Evolutionary conservation across 139 green algal genomes (phyloP).

Genomic region (Diplosphaera chodatii): DNA sequence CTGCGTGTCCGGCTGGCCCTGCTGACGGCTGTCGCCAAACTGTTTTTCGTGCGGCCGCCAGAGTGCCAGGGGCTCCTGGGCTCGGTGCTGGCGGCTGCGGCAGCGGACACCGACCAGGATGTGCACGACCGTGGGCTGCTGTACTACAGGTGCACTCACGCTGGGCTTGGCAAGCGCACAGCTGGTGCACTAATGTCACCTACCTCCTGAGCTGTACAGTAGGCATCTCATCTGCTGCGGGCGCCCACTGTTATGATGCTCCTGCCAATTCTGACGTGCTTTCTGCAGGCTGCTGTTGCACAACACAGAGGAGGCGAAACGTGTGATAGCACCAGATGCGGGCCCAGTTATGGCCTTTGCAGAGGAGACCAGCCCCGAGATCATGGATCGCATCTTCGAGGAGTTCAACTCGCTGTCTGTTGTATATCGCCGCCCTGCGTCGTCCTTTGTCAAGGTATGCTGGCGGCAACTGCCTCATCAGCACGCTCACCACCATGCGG

Average conservation of each 20-base stretch:
- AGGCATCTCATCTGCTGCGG: too few species aligned
- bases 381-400: slow-evolving; percentile 78
- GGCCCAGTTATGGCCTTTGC: slow-evolving; percentile 34
- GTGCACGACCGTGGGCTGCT: slow-evolving; percentile 86
- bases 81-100: slow-evolving; percentile 41
- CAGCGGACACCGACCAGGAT: slow-evolving; percentile 62
- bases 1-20: slow-evolving; percentile 64
- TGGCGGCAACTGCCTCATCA: too few species aligned
- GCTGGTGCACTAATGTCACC: background rate
- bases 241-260: too few species aligned
- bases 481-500: too few species aligned
- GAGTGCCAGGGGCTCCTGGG: slow-evolving; percentile 68
- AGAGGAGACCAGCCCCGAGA: slow-evolving; percentile 52
- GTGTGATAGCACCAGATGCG: slow-evolving; percentile 37
- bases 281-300: slow-evolving; percentile 64
- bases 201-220: background rate
- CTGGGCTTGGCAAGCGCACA: background rate
- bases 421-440: slow-evolving; percentile 56
- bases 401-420: slow-evolving; percentile 92
- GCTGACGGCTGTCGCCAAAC: slow-evolving; percentile 69
- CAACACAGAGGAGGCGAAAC: slow-evolving; percentile 39
- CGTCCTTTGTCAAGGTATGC: slow-evolving; percentile 39
- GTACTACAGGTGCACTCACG: slow-evolving; percentile 69
- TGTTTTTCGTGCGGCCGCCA: slow-evolving; percentile 87
- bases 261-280: background rate